Evolutionary conservation across 306 rosid species (phyloP), one percentile per base, ranked within the genome.

Genomic region (Lathyrus oleraceus): DNA sequence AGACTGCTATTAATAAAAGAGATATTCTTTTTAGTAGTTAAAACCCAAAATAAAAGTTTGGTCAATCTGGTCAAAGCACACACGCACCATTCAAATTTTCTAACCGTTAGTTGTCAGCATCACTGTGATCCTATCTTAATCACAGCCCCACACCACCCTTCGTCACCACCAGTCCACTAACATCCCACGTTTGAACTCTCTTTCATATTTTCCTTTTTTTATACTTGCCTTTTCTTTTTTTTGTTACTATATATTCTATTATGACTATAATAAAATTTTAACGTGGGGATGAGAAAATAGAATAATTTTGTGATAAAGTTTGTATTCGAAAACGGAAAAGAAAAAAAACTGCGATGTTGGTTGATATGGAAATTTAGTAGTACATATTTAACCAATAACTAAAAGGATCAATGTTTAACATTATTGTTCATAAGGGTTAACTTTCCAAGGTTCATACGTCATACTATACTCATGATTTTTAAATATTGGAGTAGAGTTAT

Each of bases 21-120:
- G n/a, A n/a, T n/a, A n/a, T n/a, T 3, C 4, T 25, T 25, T 25
- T 25, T 25, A 32, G 6, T 32, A 32, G 8, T 32, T 32, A 32
- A 32, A 32, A 32, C 0, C 38, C 2, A 32, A 32, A 0, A 30
- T 2, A 32, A 32, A 6, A 6, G 5, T 32, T 28, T 49, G 58
- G 79, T 68, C 74, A 69, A 51, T 61, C 6, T 57, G 27, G 84
- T 80, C 80, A 80, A 80, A 70, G 5, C 0, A 51, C 60, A 19
- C 28, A 16, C 36, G 1, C 62, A 17, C 51, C 40, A 23, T 65
- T 59, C 54, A 74, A 78, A 64, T 70, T 64, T 64, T 65, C 67
- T 44, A 60, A 72, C 78, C 69, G 84, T 71, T 81, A 81, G 64
- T 43, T 71, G 84, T 81, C 81, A 81, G 69, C 75, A 11, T 81